Base-by-base conservation (phyloP, 1,284 basidiomycete genomes). In the Phenoliferia sp. region DNA sequence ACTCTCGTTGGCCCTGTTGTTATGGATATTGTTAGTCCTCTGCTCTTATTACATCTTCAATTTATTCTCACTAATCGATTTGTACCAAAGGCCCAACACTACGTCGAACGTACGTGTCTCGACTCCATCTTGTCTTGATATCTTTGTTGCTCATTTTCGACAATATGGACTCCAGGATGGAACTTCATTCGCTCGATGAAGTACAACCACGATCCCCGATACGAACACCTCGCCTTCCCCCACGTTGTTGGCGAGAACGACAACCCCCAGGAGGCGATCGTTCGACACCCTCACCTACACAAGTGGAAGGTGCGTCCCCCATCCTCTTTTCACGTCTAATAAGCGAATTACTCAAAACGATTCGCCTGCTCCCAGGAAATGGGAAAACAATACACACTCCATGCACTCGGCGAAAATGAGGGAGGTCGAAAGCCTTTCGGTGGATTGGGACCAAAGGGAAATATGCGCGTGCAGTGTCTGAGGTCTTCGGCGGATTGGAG, bases 81-180 rank as follows among this genome's bases (percentile, higher is more conserved):
- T n/a, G n/a, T n/a, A n/a, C n/a, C n/a, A n/a, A 85, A 96, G 35
- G 96, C 88, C 5, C 92, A 96, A 78, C 92, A 96, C 80, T 97
- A 94, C 71, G 83, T 89, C 22, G 93, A 96, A 78, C 82, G 90
- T 19, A n/a, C n/a, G n/a, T n/a, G n/a, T n/a, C n/a, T n/a, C n/a
- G 91, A 89, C 90, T 92, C 90, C 75, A 59, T 52, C 19, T 36
- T 17, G n/a, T 19, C n/a, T n/a, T n/a, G n/a, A n/a, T 0, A 9
- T 10, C 15, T 15, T 12, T 32, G 31, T 22, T 29, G 19, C 17
- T 32, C 32, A 3, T 17, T 31, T 17, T 54, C 33, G 26, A 16
- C 12, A 33, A 15, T 26, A 5, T 22, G 15, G 3, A 16, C 54
- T 55, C 4, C 35, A 61, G 70, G 80, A 48, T 81, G 81, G 81